These are phyloP conservation scores for Dactylellina sp. DNA, from an alignment of 2,329 filamentous ascomycete genomes.

Conservation along the genomic window DNA sequence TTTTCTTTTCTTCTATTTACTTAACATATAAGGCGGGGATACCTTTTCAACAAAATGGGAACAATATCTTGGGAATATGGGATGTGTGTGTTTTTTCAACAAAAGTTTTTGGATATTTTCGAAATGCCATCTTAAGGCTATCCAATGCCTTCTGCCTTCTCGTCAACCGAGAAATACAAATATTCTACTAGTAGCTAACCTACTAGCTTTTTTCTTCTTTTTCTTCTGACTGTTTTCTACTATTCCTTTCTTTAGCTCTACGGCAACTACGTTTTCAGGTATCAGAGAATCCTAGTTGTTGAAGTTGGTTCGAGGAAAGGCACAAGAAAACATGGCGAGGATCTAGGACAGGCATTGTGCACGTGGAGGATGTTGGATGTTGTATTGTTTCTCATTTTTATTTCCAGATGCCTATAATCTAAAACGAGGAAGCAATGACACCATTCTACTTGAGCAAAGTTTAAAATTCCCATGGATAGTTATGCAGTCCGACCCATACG, in stretches of 20 bases:
- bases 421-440: too few relatives aligned
- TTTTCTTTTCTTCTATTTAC: constrained; percentile 29
- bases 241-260: constrained; percentile 57
- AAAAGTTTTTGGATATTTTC: constrained; percentile 35
- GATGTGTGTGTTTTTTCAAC: constrained; percentile 52
- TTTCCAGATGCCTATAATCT: too few relatives aligned
- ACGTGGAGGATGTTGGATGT: too few relatives aligned
- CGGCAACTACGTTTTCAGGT: neutral
- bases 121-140: constrained; percentile 4
- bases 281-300: too few relatives aligned
- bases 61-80: constrained; percentile 32
- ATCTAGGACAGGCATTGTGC: too few relatives aligned
- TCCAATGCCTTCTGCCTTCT: constrained; percentile 13
- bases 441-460: too few relatives aligned
- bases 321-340: neutral
- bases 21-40: constrained; percentile 53
- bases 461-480: too few relatives aligned
- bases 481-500: too few relatives aligned
- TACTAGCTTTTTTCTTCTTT: neutral
- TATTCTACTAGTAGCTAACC: constrained; percentile 1
- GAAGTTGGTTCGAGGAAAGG: too few relatives aligned
- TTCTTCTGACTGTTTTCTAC: neutral
- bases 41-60: constrained; percentile 56
- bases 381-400: too few relatives aligned
- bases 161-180: constrained; percentile 52